phyloP scores from a whole-genome alignment of 176 grass and related monocot genomes.

The Tillandsia leiboldiana region DNA sequence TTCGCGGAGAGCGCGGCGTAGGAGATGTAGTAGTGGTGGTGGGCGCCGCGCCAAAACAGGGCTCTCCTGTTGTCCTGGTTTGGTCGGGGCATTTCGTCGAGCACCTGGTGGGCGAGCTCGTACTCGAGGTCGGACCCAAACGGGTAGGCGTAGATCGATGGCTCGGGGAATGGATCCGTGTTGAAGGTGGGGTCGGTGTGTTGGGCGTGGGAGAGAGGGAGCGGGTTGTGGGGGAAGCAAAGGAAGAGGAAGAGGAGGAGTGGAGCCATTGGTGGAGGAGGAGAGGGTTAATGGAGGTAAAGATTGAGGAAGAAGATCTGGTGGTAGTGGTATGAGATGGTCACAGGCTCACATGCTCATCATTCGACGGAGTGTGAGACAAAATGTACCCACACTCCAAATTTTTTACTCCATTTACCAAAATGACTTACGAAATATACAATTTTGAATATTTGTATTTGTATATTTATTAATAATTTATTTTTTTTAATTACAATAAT shows the following conservation, averaged over 20 bases:
- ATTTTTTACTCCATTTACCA: no score
- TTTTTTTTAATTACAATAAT: no score
- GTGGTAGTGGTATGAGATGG: not conserved
- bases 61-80: not conserved
- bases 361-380: no score
- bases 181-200: not conserved
- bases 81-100: not conserved
- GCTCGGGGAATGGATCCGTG: not conserved
- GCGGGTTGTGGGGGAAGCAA: not conserved
- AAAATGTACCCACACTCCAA: no score
- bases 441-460: no score
- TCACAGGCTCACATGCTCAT: not conserved
- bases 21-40: constrained; percentile 24
- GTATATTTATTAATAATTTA: no score
- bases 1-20: constrained; percentile 25
- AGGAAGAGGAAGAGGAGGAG: constrained; percentile 1
- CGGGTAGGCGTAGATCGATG: not conserved
- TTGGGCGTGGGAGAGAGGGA: not conserved
- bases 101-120: not conserved
- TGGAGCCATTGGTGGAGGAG: constrained; percentile 1
- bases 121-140: not conserved
- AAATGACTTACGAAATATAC: no score
- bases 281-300: not conserved
- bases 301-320: not conserved
- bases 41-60: constrained; percentile 9